These are phyloP conservation scores for Torulaspora pretoriensis DNA, from an alignment of 1,139 yeast genomes.

Conservation along the genomic window DNA sequence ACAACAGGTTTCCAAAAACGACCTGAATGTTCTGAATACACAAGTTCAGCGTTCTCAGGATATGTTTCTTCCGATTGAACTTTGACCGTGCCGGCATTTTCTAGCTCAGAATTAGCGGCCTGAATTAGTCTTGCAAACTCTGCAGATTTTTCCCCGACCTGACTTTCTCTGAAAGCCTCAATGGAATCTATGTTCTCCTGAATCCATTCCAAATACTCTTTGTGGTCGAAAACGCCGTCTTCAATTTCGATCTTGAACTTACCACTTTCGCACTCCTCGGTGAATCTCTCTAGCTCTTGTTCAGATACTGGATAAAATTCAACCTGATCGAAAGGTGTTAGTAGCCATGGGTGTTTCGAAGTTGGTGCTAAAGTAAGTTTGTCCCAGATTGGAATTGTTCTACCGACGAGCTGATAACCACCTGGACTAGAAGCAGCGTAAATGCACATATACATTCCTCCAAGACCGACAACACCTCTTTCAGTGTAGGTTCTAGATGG, in stretches of 20 bases:
- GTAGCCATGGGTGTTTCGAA: conserved; percentile 79
- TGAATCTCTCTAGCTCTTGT: conserved; percentile 65
- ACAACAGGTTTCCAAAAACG: conserved; percentile 94
- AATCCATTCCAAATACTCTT: conserved; percentile 73
- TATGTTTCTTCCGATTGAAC: conserved; percentile 48
- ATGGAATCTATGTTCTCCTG: conserved; percentile 69
- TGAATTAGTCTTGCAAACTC: conserved; percentile 82
- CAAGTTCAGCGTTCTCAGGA: conserved; percentile 73
- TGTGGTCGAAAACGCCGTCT: conserved; percentile 79
- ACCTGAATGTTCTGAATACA: conserved; percentile 92
- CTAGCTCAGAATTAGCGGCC: conserved; percentile 74
- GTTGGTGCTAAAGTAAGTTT: conserved; percentile 74
- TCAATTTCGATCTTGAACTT: conserved; percentile 68
- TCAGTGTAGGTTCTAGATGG: conserved; percentile 96
- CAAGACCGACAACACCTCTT: conserved; percentile 95
- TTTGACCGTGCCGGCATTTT: conserved; percentile 43
- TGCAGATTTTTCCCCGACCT: conserved; percentile 74
- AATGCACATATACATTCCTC: conserved; percentile 98
- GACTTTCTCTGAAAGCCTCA: conserved; percentile 59
- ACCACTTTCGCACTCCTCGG: conserved; percentile 79
- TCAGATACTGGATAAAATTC: conserved; percentile 91
- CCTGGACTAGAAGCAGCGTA: conserved; percentile 99
- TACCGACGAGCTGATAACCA: conserved; percentile 93
- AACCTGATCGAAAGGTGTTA: conserved; percentile 87
- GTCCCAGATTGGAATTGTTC: conserved; percentile 98